phyloP scores from a whole-genome alignment of 2,329 filamentous ascomycete genomes.

The Cordyceps cateniannulata region DNA sequence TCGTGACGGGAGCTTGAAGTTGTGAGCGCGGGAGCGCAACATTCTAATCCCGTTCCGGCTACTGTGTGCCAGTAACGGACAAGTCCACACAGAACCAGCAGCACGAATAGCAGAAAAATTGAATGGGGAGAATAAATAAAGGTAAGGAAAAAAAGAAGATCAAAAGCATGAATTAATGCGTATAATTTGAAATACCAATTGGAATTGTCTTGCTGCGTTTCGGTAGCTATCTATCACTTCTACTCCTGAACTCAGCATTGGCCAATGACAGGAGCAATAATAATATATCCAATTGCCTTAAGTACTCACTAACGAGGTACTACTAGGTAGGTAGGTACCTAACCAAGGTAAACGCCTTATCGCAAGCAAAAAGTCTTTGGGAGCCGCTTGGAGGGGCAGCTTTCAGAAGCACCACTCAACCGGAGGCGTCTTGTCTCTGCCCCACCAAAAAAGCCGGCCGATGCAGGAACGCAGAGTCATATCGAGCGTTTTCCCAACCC shows the following conservation, averaged over 20 bases:
- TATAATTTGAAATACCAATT: too few relatives aligned
- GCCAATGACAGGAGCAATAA: conserved; percentile 2
- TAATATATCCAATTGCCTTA: not conserved
- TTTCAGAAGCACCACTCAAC: not conserved
- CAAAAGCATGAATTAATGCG: too few relatives aligned
- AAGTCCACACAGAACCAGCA: too few relatives aligned
- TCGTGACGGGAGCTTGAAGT: not conserved
- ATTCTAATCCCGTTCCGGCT: conserved; percentile 12
- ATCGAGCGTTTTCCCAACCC: not conserved
- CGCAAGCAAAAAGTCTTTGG: not conserved
- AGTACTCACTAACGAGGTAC: too few relatives aligned
- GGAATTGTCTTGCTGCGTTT: too few relatives aligned
- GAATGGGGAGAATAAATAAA: not conserved
- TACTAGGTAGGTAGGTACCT: too few relatives aligned
- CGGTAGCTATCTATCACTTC: too few relatives aligned
- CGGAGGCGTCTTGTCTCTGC: conserved; percentile 2
- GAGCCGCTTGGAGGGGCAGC: conserved; percentile 17
- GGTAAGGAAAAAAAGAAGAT: not conserved
- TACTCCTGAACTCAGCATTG: not conserved
- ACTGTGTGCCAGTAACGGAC: not conserved
- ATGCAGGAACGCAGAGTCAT: conserved; percentile 18
- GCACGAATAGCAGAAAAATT: not conserved
- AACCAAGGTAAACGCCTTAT: not conserved
- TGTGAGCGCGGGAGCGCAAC: conserved; percentile 2
- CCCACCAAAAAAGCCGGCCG: conserved; percentile 20